Evolutionary conservation across 768 basidiomycete species (phyloP).

Genomic region (Mycena olivaceomarginata): DNA sequence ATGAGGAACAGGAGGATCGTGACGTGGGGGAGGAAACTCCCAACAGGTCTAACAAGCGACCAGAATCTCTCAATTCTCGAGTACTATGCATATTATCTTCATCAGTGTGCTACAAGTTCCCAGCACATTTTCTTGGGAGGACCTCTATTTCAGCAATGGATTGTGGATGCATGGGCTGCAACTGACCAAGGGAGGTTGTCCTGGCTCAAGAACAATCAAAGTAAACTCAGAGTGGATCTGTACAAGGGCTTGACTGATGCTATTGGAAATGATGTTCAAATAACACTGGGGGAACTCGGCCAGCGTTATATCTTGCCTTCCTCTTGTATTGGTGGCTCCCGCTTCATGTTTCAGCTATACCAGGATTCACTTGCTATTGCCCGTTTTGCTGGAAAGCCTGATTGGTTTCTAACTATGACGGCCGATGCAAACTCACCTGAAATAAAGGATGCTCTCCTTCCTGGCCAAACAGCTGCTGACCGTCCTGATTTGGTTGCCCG

Average conservation of each 20-base stretch:
- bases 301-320: conserved; percentile 10
- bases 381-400: conserved; percentile 4
- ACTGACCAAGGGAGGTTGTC: conserved; percentile 62
- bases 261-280: conserved; percentile 1
- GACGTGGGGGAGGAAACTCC: neutral
- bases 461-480: conserved; percentile 17
- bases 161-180: conserved; percentile 67
- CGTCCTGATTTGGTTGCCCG: conserved; percentile 53
- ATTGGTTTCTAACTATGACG: conserved; percentile 30
- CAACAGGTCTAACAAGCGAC: neutral
- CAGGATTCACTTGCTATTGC: conserved; percentile 27
- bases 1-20: neutral
- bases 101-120: conserved; percentile 39
- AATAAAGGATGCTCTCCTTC: conserved; percentile 51
- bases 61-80: conserved; percentile 45
- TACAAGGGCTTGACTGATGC: conserved; percentile 25
- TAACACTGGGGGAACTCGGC: conserved; percentile 1
- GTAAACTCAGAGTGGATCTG: conserved; percentile 6
- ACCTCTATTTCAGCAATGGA: conserved; percentile 64
- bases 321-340: conserved; percentile 32
- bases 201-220: conserved; percentile 48
- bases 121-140: conserved; percentile 51
- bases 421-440: conserved; percentile 62
- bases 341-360: conserved; percentile 29
- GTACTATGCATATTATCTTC: conserved; percentile 58